Evolutionary conservation across 2,329 filamentous ascomycete species (phyloP), one percentile per base, ranked within the genome.

Genomic region (Colletotrichum coccodes): DNA sequence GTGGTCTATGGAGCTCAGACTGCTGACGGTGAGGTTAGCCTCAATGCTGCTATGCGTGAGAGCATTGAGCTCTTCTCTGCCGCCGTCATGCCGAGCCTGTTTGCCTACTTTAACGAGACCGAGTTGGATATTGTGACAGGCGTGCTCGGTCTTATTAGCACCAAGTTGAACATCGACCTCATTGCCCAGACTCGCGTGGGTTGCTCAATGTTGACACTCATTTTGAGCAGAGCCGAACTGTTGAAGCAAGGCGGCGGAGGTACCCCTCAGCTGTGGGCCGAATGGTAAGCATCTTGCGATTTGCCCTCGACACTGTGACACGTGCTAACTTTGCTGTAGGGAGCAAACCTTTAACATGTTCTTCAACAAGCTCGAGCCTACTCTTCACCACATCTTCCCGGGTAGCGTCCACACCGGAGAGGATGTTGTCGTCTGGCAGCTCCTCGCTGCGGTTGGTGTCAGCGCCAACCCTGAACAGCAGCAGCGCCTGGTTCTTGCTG

Each of bases 341-440:
- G 90, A 92, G 26, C 84, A 87, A 67, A 91, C 93, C 7, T 98
- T 97, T 82, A 94, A 94, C 74, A 87, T 89, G 30, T 88, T 99
- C 68, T 99, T 99, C 81, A 94, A 96, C 78, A 87, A 89, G 7
- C 85, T 98, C 21, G 95, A 98, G 79, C 93, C 93, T 2, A 91
- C 91, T 7, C 87, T 98, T 53, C 91, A 92, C 14, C 89, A 92
- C 74, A 91, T 98, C 71, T 99, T 99, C 88, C 95, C 95, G 0
- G 93, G 92, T 23, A 92, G 92, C n/a, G 93, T 97, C 76, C 94
- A 94, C 72, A 91, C 93, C 8, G 93, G 93, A 57, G 94, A 98
- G 73, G 96, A 99, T 76, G 92, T 97, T 76, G 97, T 98, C 76
- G 94, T 98, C 44, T 99, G 96, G 96, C 95, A 98, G 81, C 97